Evolutionary conservation across 2,329 filamentous ascomycete species (phyloP), one percentile per base, ranked within the genome.

Genomic region (Trichophyton mentagrophytes): DNA sequence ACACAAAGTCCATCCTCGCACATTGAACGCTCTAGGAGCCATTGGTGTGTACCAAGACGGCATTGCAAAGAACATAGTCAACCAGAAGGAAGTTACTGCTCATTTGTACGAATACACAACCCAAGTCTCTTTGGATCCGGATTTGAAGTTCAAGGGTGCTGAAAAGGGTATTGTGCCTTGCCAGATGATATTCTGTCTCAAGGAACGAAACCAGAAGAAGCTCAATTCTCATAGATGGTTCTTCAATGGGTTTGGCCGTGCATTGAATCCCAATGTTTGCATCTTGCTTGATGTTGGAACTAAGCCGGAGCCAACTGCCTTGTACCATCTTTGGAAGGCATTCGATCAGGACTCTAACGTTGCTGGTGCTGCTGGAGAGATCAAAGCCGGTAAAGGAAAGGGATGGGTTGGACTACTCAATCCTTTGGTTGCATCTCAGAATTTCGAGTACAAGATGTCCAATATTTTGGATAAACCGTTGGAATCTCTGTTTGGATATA

Each of bases 391-490:
- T 76, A 95, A 96, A 73, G 93, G 93, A 6, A 89, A 86, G 66
- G 85, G 82, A 25, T 91, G 90, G 70, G 78, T 85, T 3, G 90
- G 92, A 64, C 80, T 99, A 15, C 78, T 99, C 53, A 99, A 99
- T 69, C 93, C 93, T 0, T 80, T 99, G 4, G 92, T 99, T 15
- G 93, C 93, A 0, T 95, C 90, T 53, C 93, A 99, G 69, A 99
- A 99, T 72, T 99, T 99, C 67, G 93, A 99, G 78, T 99, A 99
- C 79, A 99, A 99, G 75, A 96, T 99, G 90, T 96, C 90, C 46
- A 99, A 99, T 69, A 99, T 99, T 68, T 80, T 99, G 27, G 93
- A 99, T 72, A 99, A 99, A 74, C 93, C 93, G 0, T 79, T 99
- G 1, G 93, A 99, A 73, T 96, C 90, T 0, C 92, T 96, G 0